Percentiles rank a stretch among this genome's conserved stretches.
Evolutionary conservation across 331 rosid species (phyloP).

Genomic region (Pyracantha coccinea): DNA sequence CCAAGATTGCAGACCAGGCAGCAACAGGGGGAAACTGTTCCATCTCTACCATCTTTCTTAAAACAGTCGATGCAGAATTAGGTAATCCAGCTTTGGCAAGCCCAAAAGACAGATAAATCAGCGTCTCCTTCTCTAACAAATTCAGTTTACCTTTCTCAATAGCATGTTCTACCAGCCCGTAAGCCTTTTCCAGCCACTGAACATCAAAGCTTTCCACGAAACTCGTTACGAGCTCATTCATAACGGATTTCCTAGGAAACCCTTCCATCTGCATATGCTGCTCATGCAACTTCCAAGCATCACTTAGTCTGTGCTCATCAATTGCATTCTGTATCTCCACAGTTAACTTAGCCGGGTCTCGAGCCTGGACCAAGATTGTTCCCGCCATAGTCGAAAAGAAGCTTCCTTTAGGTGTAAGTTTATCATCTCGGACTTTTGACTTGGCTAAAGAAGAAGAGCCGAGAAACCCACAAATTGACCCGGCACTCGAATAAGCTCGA

Average conservation of each 20-base stretch:
- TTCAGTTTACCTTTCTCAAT: constrained; percentile 46
- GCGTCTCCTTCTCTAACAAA: constrained; percentile 59
- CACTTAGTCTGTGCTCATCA: constrained; percentile 32
- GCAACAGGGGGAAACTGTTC: constrained; percentile 59
- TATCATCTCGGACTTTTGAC: constrained; percentile 8
- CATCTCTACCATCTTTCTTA: constrained; percentile 62
- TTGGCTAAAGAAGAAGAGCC: constrained; percentile 14
- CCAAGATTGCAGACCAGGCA: constrained; percentile 80
- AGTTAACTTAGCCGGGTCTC: constrained; percentile 45
- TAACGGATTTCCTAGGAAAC: constrained; percentile 65
- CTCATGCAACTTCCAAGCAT: neutral
- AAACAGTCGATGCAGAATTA: constrained; percentile 53
- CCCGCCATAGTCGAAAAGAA: neutral
- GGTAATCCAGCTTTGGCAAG: constrained; percentile 65
- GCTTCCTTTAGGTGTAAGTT: neutral
- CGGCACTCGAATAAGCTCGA: neutral
- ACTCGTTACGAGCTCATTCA: constrained; percentile 40
- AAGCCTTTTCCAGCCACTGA: constrained; percentile 56
- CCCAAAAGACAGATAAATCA: constrained; percentile 60
- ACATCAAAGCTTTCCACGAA: constrained; percentile 53
- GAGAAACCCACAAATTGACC: neutral
- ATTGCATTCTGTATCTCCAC: constrained; percentile 45
- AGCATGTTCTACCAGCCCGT: constrained; percentile 54
- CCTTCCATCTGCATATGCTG: constrained; percentile 25
- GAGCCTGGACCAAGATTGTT: constrained; percentile 47